Percentiles rank a stretch among this genome's conserved stretches.
Evolutionary conservation across 2,329 filamentous ascomycete genomes (phyloP).

Genomic region (Colletotrichum sp.): DNA sequence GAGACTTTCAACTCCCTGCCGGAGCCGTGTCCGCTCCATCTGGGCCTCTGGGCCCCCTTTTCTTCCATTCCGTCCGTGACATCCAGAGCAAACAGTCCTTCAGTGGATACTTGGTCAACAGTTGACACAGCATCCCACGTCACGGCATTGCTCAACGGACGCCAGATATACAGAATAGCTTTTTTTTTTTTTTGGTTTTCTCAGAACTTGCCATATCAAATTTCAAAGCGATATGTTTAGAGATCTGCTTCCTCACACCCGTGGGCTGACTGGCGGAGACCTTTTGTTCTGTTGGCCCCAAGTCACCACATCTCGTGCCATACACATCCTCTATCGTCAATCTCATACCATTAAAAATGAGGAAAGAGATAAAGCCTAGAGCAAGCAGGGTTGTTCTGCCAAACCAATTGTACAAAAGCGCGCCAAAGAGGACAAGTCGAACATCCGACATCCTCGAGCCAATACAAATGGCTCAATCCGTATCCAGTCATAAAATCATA

Average conservation of each 20-base stretch:
- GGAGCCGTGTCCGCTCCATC: background rate
- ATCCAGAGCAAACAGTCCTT: conserved; percentile 11
- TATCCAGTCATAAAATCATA: conserved; percentile 19
- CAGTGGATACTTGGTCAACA: background rate
- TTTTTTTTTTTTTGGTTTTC: background rate
- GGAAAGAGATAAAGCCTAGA: conserved; percentile 2
- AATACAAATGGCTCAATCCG: conserved; percentile 1
- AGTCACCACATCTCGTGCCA: background rate
- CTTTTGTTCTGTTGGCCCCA: background rate
- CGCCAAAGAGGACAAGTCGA: background rate
- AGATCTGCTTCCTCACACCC: background rate
- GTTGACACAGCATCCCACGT: background rate
- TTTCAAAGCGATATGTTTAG: conserved; percentile 17
- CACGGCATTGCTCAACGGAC: conserved; percentile 11
- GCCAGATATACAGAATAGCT: background rate
- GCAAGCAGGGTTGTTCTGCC: conserved; percentile 11
- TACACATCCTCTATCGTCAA: conserved; percentile 1
- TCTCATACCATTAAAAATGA: conserved; percentile 13
- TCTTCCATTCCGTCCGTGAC: background rate
- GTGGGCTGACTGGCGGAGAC: background rate
- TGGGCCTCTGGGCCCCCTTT: background rate
- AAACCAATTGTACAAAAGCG: conserved; percentile 11
- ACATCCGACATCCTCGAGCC: background rate
- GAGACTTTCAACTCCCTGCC: background rate
- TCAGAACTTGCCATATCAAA: conserved; percentile 16